These are phyloP conservation scores for Phytophthora litchii DNA, from an alignment of 352 stramenopile species.

Conservation along the genomic window DNA sequence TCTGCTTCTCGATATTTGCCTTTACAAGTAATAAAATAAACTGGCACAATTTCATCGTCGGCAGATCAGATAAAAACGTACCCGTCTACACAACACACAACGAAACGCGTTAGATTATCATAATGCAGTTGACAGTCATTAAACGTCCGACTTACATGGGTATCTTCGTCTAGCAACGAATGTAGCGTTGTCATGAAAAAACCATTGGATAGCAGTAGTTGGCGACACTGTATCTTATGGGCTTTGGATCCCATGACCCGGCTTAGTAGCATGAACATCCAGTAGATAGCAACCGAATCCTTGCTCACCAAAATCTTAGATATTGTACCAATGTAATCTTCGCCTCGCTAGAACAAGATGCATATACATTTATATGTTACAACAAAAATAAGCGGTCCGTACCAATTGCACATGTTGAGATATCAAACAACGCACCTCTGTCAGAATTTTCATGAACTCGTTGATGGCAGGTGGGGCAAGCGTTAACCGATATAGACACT, in stretches of 20 bases:
- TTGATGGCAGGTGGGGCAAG: constrained; percentile 70
- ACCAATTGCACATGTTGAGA: constrained; percentile 2
- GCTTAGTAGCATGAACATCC: constrained; percentile 73
- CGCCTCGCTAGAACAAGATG: constrained; percentile 49
- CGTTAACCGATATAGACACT: constrained; percentile 74
- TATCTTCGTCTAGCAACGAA: constrained; percentile 74
- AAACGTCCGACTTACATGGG: constrained; percentile 41
- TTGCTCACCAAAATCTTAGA: constrained; percentile 64
- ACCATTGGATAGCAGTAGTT: constrained; percentile 69
- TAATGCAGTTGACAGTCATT: not conserved
- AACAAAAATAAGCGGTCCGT: not conserved
- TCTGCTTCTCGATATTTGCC: constrained; percentile 66
- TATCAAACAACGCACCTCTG: constrained; percentile 51
- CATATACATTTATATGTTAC: not conserved
- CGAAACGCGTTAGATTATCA: constrained; percentile 14
- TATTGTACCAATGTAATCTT: constrained; percentile 77
- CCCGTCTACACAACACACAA: constrained; percentile 43
- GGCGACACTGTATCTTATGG: constrained; percentile 58
- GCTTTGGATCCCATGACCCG: constrained; percentile 71
- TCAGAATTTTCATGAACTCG: constrained; percentile 76
- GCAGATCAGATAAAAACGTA: constrained; percentile 67
- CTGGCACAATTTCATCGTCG: constrained; percentile 80
- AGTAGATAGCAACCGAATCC: constrained; percentile 67
- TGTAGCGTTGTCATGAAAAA: constrained; percentile 67
- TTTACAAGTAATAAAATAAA: constrained; percentile 76